These are phyloP conservation scores for Dendrocalamus sinicus DNA, from an alignment of 176 grass and related monocot species.

Conservation along the genomic window DNA sequence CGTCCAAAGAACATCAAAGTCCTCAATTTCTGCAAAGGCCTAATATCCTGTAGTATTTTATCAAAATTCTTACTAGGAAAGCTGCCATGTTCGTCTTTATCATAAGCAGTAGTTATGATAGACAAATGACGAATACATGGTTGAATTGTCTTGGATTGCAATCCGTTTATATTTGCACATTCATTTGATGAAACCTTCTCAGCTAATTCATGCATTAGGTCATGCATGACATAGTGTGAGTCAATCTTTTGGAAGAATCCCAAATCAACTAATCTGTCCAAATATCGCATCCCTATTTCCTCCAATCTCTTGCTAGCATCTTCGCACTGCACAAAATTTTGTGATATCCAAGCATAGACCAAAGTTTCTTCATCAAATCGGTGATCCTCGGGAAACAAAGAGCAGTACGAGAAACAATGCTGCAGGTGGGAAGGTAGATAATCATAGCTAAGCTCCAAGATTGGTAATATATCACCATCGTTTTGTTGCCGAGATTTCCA, in stretches of 20 bases:
- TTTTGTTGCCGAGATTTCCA: slow-evolving; percentile 19
- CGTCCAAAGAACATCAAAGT: slow-evolving; percentile 30
- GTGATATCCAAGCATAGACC: slow-evolving; percentile 53
- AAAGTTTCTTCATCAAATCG: not conserved
- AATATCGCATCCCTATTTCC: slow-evolving; percentile 34
- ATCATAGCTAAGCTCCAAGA: slow-evolving; percentile 49
- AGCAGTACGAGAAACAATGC: slow-evolving; percentile 36
- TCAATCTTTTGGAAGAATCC: slow-evolving; percentile 26
- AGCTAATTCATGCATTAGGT: not conserved
- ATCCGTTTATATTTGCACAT: too few species aligned
- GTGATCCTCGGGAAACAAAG: slow-evolving; percentile 40
- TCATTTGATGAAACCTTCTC: too few species aligned
- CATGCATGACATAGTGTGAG: slow-evolving; percentile 30
- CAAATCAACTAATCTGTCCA: slow-evolving; percentile 32
- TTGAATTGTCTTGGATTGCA: too few species aligned
- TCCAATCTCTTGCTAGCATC: not conserved
- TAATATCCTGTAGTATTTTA: too few species aligned
- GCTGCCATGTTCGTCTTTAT: too few species aligned
- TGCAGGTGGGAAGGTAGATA: slow-evolving; percentile 25
- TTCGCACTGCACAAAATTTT: slow-evolving; percentile 35
- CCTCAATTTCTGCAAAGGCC: too few species aligned
- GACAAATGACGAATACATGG: too few species aligned
- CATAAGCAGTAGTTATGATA: too few species aligned
- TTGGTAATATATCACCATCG: slow-evolving; percentile 20
- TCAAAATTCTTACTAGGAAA: too few species aligned